These are phyloP conservation scores for Hypoxylon sp. DNA, from an alignment of 2,329 filamentous ascomycete species.

Conservation along the genomic window DNA sequence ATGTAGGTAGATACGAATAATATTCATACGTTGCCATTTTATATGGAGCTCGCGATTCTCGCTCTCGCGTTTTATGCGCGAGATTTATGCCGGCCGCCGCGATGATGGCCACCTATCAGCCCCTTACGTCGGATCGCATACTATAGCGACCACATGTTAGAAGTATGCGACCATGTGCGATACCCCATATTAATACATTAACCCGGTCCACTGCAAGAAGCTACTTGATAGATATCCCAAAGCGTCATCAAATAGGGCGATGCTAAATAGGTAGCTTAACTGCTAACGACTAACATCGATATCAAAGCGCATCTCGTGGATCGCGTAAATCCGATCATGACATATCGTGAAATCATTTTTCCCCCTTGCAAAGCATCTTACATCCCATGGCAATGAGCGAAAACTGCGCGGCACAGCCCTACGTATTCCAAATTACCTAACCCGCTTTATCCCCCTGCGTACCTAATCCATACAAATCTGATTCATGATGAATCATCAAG, in stretches of 20 bases:
- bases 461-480: neutral
- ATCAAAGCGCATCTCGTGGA: neutral
- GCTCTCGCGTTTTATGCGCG: conserved; percentile 25
- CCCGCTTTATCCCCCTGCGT: conserved; percentile 1
- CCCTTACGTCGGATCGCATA: conserved; percentile 30
- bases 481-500: conserved; percentile 16
- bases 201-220: neutral
- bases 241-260: neutral
- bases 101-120: conserved; percentile 14
- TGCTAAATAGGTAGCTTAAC: neutral
- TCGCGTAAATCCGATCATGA: conserved; percentile 12
- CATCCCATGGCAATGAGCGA: neutral
- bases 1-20: conserved; percentile 3
- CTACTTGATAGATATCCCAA: neutral
- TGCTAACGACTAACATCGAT: neutral
- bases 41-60: conserved; percentile 18
- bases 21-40: neutral
- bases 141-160: conserved; percentile 1
- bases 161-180: conserved; percentile 4
- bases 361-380: neutral
- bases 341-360: conserved; percentile 10
- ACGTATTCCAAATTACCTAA: neutral
- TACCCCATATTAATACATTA: conserved; percentile 16
- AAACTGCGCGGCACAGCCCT: neutral
- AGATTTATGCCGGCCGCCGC: conserved; percentile 21